phyloP scores from a whole-genome alignment of 1,284 basidiomycete species.

The Apiotrichum veenhuisii region DNA sequence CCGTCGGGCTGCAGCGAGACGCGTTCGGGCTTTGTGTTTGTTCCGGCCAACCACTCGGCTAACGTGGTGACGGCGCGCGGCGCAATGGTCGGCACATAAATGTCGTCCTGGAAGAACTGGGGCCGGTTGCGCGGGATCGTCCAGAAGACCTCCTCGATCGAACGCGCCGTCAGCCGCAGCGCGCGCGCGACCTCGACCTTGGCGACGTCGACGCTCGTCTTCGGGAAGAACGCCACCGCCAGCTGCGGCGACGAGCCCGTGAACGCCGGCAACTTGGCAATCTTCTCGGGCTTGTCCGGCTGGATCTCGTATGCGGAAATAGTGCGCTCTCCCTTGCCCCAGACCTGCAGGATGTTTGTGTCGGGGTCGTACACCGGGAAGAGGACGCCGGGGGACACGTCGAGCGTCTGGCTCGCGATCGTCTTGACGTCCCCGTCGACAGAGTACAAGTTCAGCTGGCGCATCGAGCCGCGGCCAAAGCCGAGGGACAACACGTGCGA shows the following conservation, averaged over 20 bases:
- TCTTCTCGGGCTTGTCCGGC: slow-evolving; percentile 26
- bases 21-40: slow-evolving; percentile 12
- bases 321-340: slow-evolving; percentile 52
- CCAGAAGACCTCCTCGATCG: slow-evolving; percentile 51
- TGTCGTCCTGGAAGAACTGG: slow-evolving; percentile 55
- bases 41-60: slow-evolving; percentile 42
- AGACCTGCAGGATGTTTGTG: slow-evolving; percentile 50
- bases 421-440: slow-evolving; percentile 26
- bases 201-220: slow-evolving; percentile 46
- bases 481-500: slow-evolving; percentile 49
- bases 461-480: slow-evolving; percentile 49
- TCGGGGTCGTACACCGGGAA: slow-evolving; percentile 52
- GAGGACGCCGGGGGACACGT: slow-evolving; percentile 52
- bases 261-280: slow-evolving; percentile 46
- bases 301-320: slow-evolving; percentile 51
- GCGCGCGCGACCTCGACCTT: slow-evolving; percentile 50
- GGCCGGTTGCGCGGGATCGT: slow-evolving; percentile 50
- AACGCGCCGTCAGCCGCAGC: slow-evolving; percentile 46
- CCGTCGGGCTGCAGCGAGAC: slow-evolving; percentile 44
- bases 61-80: slow-evolving; percentile 26
- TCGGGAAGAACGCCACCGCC: slow-evolving; percentile 49
- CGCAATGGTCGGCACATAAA: slow-evolving; percentile 49
- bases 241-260: slow-evolving; percentile 44
- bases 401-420: slow-evolving; percentile 41
- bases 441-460: slow-evolving; percentile 50